Conservation (phyloP, 208 protist genomes). For the Acanthamoeba sp. region DNA sequence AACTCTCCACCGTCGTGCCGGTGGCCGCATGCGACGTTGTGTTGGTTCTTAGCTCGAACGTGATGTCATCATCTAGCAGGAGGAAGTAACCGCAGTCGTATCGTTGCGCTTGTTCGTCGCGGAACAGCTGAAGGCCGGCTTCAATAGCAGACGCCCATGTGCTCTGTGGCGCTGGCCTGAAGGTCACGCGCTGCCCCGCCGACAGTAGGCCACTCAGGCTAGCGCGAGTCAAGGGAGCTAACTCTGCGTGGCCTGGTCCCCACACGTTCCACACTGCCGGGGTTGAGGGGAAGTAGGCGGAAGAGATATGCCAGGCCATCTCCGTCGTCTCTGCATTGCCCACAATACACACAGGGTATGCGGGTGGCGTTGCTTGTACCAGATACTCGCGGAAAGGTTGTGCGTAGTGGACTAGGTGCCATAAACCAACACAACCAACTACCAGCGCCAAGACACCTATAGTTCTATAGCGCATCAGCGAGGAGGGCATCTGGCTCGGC, state of each 20-base stretch:
- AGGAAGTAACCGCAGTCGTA: conserved; percentile 2
- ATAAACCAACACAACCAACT: too few species aligned
- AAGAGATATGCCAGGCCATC: background rate
- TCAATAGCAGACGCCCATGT: background rate
- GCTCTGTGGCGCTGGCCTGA: background rate
- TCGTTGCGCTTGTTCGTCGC: background rate
- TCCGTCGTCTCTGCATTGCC: background rate
- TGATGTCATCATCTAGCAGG: background rate
- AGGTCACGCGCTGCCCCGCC: background rate
- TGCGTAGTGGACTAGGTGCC: too few species aligned
- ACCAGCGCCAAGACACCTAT: too few species aligned
- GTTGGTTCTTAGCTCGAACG: background rate
- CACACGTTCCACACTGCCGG: background rate
- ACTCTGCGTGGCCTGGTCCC: background rate
- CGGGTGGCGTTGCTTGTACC: too few species aligned
- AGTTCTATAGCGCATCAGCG: too few species aligned
- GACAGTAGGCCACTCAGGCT: too few species aligned
- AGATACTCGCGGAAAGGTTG: too few species aligned
- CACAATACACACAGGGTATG: background rate
- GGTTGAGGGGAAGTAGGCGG: background rate
- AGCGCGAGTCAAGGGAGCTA: too few species aligned
- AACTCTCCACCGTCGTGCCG: background rate
- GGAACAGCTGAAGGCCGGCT: background rate
- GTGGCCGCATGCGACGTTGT: too few species aligned
- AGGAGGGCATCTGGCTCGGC: too few species aligned